These are phyloP conservation scores for Asterophora parasitica DNA, from an alignment of 768 basidiomycete genomes.

Conservation along the genomic window DNA sequence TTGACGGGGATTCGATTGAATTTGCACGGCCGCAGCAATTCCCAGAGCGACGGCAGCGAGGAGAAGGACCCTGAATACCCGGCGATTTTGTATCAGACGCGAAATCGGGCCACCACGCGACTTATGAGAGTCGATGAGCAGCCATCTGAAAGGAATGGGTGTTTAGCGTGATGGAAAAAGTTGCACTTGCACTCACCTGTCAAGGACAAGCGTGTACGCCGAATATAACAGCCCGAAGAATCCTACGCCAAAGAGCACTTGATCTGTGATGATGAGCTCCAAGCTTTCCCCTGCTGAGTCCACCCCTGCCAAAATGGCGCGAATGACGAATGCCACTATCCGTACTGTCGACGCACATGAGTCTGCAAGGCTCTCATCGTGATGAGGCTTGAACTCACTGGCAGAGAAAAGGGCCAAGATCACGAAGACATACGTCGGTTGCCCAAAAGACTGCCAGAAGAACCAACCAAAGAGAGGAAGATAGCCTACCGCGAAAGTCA, in stretches of 20 bases:
- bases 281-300: conserved; percentile 27
- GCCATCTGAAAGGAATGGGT: conserved; percentile 13
- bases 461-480: conserved; percentile 27
- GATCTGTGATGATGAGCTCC: conserved; percentile 30
- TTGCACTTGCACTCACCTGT: conserved; percentile 27
- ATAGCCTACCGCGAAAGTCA: conserved; percentile 32
- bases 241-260: conserved; percentile 36
- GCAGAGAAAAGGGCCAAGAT: conserved; percentile 33
- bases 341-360: conserved; percentile 27
- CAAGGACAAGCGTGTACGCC: conserved; percentile 36
- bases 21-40: conserved; percentile 23
- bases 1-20: conserved; percentile 12
- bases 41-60: conserved; percentile 29
- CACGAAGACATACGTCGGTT: conserved; percentile 30
- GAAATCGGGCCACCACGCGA: conserved; percentile 9
- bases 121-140: conserved; percentile 10
- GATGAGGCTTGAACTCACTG: conserved; percentile 22
- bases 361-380: not conserved
- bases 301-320: conserved; percentile 30
- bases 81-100: conserved; percentile 24
- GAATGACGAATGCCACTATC: conserved; percentile 34
- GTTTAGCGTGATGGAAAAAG: not conserved
- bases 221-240: conserved; percentile 41
- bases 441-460: conserved; percentile 23
- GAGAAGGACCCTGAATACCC: conserved; percentile 26